A percentile compares a stretch with the other conserved stretches of the same genome.
Conservation (phyloP, 768 basidiomycete genomes). For the Mrakia hoshinonis region DNA sequence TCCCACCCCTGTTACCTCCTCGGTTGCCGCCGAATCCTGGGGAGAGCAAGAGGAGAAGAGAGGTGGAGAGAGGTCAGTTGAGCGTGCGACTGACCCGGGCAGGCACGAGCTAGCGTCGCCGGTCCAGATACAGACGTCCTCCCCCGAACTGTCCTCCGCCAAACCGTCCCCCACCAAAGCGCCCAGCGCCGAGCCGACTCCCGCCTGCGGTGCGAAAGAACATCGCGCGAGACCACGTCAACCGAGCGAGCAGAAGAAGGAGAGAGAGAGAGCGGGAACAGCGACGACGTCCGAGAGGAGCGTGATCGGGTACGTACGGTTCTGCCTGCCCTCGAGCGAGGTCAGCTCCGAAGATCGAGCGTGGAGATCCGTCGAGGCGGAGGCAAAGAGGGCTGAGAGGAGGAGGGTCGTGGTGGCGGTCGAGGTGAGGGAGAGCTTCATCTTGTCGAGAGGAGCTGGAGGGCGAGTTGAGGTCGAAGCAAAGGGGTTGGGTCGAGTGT, state of each 20-base stretch:
- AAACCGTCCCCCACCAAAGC: no score
- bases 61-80: neutral
- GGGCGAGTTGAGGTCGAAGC: neutral
- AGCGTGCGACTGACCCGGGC: neutral
- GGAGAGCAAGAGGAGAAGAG: neutral
- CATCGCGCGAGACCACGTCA: no score
- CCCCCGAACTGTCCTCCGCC: no score
- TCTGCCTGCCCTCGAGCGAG: neutral
- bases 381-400: neutral
- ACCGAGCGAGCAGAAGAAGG: no score
- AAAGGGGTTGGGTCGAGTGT: neutral
- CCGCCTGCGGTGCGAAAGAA: no score
- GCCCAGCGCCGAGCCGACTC: no score
- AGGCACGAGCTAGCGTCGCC: neutral
- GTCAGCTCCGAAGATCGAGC: neutral
- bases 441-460: neutral
- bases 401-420: neutral
- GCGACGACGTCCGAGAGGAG: neutral
- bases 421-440: neutral
- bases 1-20: neutral
- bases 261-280: neutral
- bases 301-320: neutral
- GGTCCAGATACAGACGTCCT: no score
- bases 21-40: neutral
- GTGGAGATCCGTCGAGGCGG: neutral